Base-by-base conservation (phyloP, 1,139 yeast species). In the Diutina ranongensis region DNA sequence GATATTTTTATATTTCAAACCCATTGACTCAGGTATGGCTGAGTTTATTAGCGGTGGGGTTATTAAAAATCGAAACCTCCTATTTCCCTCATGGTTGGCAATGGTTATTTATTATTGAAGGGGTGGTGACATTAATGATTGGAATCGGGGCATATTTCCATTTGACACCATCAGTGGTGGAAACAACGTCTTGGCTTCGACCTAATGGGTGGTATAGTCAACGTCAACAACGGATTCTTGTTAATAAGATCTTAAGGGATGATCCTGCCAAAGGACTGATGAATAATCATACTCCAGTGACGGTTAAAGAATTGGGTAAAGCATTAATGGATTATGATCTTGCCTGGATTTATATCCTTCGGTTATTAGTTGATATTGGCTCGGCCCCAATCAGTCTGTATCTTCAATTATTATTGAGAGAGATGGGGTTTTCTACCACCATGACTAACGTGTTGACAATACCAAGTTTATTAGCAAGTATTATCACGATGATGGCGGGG, bases 31-130 rank as follows among this genome's bases (percentile, higher is more conserved):
- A 55, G 13, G 57, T 63, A 18, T 46, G 50, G 38, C 19, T 22
- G 25, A 32, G 35, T 2, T 15, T 44, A n/a, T 35, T 44, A 35
- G 35, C 35, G 19, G 16, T 13, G 9, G 45, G 16, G n/a, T n/a
- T 44, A 3, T 22, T 44, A 8, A 16, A 21, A 9, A 25, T 44
- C 3, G 2, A 3, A 4, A 22, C 40, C 12, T 2, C 3, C 3
- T n/a, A 3, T 4, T 13, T 20, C 22, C 25, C 25, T 13, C 34
- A 19, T 4, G 45, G 45, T 60, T 13, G 50, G 62, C 42, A 54
- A 62, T 42, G 68, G 68, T 0, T 63, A 62, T 52, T 68, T 63
- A 4, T 47, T 64, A 4, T 58, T 64, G 47, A 55, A 28, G 44
- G 44, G 7, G 22, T 22, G n/a, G 8, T 13, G 13, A 40, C 44